Base-by-base conservation (phyloP, 257 asterid genomes). In the Solanum habrochaites region DNA sequence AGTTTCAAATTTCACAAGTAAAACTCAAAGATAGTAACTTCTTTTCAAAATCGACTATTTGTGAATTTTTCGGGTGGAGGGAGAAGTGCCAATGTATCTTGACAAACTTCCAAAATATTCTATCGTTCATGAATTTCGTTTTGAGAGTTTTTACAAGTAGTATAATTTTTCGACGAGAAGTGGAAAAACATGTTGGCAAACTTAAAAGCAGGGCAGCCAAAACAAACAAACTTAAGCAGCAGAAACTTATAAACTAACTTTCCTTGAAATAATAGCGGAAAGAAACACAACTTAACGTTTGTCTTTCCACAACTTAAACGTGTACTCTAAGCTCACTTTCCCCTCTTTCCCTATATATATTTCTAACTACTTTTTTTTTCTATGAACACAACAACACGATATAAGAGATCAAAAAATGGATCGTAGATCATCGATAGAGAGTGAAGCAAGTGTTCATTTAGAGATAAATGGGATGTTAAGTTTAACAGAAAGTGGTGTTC, bases 321-420 rank as follows among this genome's bases (percentile, higher is more conserved):
- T 95, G 96, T 86, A 86, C 90, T 83, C 92, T 49, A 93, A 94
- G 94, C 91, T 90, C 93, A 88, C 47, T 40, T 90, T 72, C 89
- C 35, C 49, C 43, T 40, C 47, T 49, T 7, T 11, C 10, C 40
- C 3, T 21, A 4, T 40, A 88, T 62, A 87, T 85, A 21, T 37
- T 60, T 42, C 56, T 23, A 32, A 18, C 27, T 56, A 74, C n/a
- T 31, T 42, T 18, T 20, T 18, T 52, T 25, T 58, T 58, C 39
- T n/a, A 67, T n/a, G n/a, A 16, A 67, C 80, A 1, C 21, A 21
- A 72, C 73, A 73, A 11, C 84, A 60, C 29, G 5, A 21, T 60
- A 60, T 1, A 60, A 60, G 27, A 60, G 67, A 58, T 20, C 5
- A 2, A 60, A 23, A n/a, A 82, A 93, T 95, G 97, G 93, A 94